Evolutionary conservation across 2,329 filamentous ascomycete species (phyloP), one percentile per base, ranked within the genome.

Genomic region (Trichophaea hybrida): DNA sequence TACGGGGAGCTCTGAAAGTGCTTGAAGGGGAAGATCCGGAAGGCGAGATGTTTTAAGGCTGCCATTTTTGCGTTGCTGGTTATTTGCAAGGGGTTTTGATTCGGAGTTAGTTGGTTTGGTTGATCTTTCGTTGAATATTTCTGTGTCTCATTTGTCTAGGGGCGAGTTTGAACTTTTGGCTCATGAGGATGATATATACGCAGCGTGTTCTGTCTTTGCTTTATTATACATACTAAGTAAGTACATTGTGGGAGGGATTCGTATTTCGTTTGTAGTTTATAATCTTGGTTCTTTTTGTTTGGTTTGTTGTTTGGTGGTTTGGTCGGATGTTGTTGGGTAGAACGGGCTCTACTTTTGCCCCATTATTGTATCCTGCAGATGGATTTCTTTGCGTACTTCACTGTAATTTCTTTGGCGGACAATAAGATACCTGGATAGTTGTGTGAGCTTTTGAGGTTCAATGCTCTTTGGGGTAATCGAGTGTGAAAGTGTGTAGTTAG

Each of bases 1-100:
- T 66, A 8, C 58, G 62, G 43, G 58, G 54, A 2, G 64, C 64
- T 8, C 32, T 66, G 40, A 48, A 43, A 6, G 64, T 66, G 24
- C 38, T 66, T 6, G 53, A 55, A 37, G 53, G 38, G 7, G 53
- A 43, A 5, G 53, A 55, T 12, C n/a, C n/a, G 48, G 6, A 15
- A 31, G 35, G 40, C 10, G 53, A 46, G 31, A 35, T 55, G 53
- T 43, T 43, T 55, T 43, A 37, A 55, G 4, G 38, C 10, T 43
- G 38, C 38, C 10, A 24, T 24, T 24, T 24, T 24, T 24, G 24
- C 24, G 24, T 24, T 24, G 24, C 24, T 24, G 24, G 24, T 24
- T 24, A 24, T 24, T 24, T 24, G 24, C 24, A 2, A 24, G 24
- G 24, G 24, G 24, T 24, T 24, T 24, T 24, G 24, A 24, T 24